Base-by-base conservation (phyloP, 108 stramenopile genomes). In the Heterococcus sp. region DNA sequence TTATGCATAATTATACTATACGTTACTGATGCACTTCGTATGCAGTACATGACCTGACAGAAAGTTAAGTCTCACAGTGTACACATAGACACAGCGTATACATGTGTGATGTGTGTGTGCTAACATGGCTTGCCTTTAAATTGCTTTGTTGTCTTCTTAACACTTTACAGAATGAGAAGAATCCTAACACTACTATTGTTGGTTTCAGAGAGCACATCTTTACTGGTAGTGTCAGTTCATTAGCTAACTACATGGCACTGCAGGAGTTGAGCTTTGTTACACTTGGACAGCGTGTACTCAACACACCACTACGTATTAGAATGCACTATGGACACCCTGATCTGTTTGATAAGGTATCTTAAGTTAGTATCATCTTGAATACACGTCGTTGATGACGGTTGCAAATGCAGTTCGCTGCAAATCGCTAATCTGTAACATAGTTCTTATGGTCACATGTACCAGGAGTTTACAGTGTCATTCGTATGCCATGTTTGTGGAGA, bases 261-360 rank as follows among this genome's bases (percentile, higher is more conserved):
- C 97, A 98, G 83, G 97, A 98, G 86, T 93, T 92, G 38, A 94
- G 93, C 8, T 98, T 98, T 66, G 95, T 96, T 8, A 96, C 97
- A 26, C 87, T 98, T 11, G 97, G 97, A 32, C 97, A 98, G 76
- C 92, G 97, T 38, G 96, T 98, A 26, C 89, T 98, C 35, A 93
- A 93, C 2, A 90, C 91, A 66, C 97, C 97, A 14, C 88, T 98
- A 36, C 91, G 92, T 67, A 94, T 96, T 68, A 91, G 97, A 71
- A 89, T 96, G 65, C 97, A 98, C 78, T 98, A 98, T 79, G 97
- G 97, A 36, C 97, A 98, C 83, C 97, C 97, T 34, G 97, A 98
- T 89, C 83, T 98, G 3, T 98, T 98, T 77, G 96, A 98, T 81
- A 98, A 98, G 85, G 64, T 68, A 1, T 11, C 46, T 58, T 21